Percentiles rank a stretch among this genome's conserved stretches.
These are phyloP conservation scores for Boletus tomentosulus DNA, from an alignment of 768 basidiomycete species.

Conservation along the genomic window DNA sequence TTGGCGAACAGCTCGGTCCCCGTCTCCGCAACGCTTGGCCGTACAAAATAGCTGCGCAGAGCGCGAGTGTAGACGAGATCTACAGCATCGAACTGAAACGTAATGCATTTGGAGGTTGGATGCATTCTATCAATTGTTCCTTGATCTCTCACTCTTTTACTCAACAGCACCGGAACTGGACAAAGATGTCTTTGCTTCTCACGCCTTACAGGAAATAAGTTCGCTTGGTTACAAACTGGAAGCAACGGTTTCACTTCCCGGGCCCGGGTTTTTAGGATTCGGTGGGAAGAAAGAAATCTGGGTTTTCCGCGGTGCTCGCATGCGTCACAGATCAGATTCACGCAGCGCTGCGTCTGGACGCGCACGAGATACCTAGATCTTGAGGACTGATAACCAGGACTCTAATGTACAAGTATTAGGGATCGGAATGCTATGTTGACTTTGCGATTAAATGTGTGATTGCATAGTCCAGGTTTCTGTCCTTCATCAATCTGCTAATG, in stretches of 20 bases:
- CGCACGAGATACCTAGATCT: conserved; percentile 6
- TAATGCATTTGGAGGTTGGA: conserved; percentile 33
- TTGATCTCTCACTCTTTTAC: conserved; percentile 3
- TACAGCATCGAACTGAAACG: conserved; percentile 55
- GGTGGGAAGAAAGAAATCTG: conserved; percentile 52
- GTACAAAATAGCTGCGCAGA: conserved; percentile 38
- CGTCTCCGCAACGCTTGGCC: conserved; percentile 41
- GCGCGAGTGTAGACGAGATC: conserved; percentile 46
- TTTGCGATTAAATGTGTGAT: not conserved
- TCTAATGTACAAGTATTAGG: conserved; percentile 10
- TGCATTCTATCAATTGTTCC: not conserved
- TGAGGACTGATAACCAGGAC: not conserved
- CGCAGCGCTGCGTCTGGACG: conserved; percentile 22
- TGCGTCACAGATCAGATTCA: conserved; percentile 28
- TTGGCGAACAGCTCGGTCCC: conserved; percentile 36
- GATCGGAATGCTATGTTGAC: conserved; percentile 1
- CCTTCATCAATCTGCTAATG: conserved; percentile 31
- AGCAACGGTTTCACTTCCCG: conserved; percentile 60
- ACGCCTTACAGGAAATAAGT: conserved; percentile 57
- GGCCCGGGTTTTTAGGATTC: conserved; percentile 35
- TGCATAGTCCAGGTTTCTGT: not conserved
- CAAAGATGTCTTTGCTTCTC: conserved; percentile 54
- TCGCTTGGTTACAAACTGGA: conserved; percentile 58
- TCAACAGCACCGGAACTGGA: conserved; percentile 41
- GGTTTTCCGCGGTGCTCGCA: conserved; percentile 50